phyloP scores from a whole-genome alignment of 352 stramenopile species.

The Phytophthora multivora region DNA sequence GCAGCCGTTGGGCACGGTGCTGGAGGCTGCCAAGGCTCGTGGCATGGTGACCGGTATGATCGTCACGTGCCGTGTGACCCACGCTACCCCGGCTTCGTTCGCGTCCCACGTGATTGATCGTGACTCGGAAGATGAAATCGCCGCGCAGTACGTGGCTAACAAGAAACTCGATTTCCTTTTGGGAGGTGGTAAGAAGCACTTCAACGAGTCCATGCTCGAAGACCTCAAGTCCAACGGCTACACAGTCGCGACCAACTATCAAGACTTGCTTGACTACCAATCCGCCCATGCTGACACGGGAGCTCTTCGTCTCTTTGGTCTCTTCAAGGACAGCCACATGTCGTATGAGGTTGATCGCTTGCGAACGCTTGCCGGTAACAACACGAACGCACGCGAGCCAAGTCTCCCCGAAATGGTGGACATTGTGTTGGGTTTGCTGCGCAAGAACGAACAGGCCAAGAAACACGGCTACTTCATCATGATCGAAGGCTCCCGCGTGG shows the following conservation, averaged over 20 bases:
- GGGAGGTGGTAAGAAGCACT: slow-evolving; percentile 54
- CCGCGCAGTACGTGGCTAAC: slow-evolving; percentile 65
- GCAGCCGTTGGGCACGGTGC: slow-evolving; percentile 61
- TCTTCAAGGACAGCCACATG: slow-evolving; percentile 72
- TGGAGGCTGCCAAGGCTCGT: slow-evolving; percentile 64
- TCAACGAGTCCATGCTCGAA: slow-evolving; percentile 52
- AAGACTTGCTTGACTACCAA: slow-evolving; percentile 60
- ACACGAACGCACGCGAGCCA: slow-evolving; percentile 52
- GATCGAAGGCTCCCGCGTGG: slow-evolving; percentile 73
- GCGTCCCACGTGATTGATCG: slow-evolving; percentile 58
- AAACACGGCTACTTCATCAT: slow-evolving; percentile 81
- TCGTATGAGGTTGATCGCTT: slow-evolving; percentile 68
- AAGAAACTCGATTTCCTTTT: slow-evolving; percentile 75
- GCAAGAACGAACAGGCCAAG: slow-evolving; percentile 70
- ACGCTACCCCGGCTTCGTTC: slow-evolving; percentile 64
- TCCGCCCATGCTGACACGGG: slow-evolving; percentile 48
- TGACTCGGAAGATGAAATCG: slow-evolving; percentile 60
- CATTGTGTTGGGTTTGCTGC: slow-evolving; percentile 57
- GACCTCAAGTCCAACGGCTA: slow-evolving; percentile 53
- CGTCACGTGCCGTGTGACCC: slow-evolving; percentile 67
- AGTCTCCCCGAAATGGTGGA: slow-evolving; percentile 71
- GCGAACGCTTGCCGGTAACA: slow-evolving; percentile 37
- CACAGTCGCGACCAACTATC: slow-evolving; percentile 57
- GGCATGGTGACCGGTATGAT: slow-evolving; percentile 75
- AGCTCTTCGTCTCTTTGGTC: slow-evolving; percentile 58